Conservation (phyloP, 129 eudicot species). For the Tanacetum coccineum region DNA sequence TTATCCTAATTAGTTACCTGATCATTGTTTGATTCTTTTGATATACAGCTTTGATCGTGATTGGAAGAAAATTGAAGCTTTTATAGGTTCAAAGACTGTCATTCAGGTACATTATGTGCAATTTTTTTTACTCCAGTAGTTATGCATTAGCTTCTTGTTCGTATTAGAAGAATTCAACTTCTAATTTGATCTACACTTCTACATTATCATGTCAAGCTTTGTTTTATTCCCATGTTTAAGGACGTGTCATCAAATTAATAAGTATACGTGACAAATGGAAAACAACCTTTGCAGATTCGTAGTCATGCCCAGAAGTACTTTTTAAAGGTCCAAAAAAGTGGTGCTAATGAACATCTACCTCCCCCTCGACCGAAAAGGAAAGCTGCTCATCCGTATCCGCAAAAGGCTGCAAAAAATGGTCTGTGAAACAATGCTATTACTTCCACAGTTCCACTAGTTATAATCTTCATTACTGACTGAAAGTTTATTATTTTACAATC, state of each 20-base stretch:
- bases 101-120: slow-evolving; percentile 78
- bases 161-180: too few species aligned
- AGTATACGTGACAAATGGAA: too few species aligned
- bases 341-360: slow-evolving; percentile 81
- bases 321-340: slow-evolving; percentile 77
- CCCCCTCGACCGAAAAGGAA: slow-evolving; percentile 90
- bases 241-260: background rate
- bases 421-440: slow-evolving; percentile 1
- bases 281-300: slow-evolving; percentile 55
- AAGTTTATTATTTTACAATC: background rate
- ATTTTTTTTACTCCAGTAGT: too few species aligned
- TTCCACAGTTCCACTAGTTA: background rate
- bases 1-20: background rate
- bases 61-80: slow-evolving; percentile 90
- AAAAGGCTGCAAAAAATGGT: slow-evolving; percentile 80
- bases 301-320: slow-evolving; percentile 89
- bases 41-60: slow-evolving; percentile 74
- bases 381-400: slow-evolving; percentile 91
- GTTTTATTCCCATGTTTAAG: background rate
- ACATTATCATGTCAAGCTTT: slow-evolving; percentile 3
- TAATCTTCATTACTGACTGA: background rate
- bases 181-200: background rate
- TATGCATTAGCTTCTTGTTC: too few species aligned
- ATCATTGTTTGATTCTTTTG: background rate
- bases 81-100: slow-evolving; percentile 82